Base-by-base conservation (phyloP, 2,329 filamentous ascomycete genomes). In the Pseudogymnoascus sp. region DNA sequence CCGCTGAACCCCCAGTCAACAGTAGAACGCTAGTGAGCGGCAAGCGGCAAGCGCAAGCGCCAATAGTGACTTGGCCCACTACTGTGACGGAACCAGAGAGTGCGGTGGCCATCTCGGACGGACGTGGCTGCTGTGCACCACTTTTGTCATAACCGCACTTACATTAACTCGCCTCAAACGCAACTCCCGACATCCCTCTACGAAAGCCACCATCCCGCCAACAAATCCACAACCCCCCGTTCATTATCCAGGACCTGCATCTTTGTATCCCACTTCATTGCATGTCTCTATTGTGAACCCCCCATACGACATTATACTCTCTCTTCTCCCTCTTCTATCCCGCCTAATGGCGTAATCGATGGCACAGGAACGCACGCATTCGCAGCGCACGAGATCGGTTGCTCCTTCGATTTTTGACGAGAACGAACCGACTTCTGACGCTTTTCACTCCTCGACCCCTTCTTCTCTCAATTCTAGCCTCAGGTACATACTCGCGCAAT, bases 311-410 rank as follows among this genome's bases (percentile, higher is more conserved):
- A 54, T 33, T 54, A 54, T 54, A 54, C 47, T 8, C 3, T 25
- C 47, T 8, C 9, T 54, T 25, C 47, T 8, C 9, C 33, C 47
- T 35, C 28, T 20, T 54, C 16, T 38, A 41, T 39, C 60, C 60
- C 61, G 60, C 60, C 61, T 39, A 59, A 63, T 63, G 61, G 61
- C 61, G 61, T 63, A 63, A 63, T 58, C 61, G 61, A 63, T 63
- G 61, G 61, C 61, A 63, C 61, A 63, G 36, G 39, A 62, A 63
- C 60, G 61, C 60, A 62, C 61, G 47, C 43, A 60, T 62, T 62
- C 60, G 41, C 60, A 57, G 60, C 35, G 58, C 43, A 62, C 61
- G 61, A 63, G 60, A 63, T 58, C 60, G 41, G 39, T 47, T 58
- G 60, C 61, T 63, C 60, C 38, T 54, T 63, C 60, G 59, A 22